Percentiles rank a stretch among this genome's conserved stretches.
These are phyloP conservation scores for Kluyveromyces dobzhanskii DNA, from an alignment of 805 yeast species.

Conservation along the genomic window DNA sequence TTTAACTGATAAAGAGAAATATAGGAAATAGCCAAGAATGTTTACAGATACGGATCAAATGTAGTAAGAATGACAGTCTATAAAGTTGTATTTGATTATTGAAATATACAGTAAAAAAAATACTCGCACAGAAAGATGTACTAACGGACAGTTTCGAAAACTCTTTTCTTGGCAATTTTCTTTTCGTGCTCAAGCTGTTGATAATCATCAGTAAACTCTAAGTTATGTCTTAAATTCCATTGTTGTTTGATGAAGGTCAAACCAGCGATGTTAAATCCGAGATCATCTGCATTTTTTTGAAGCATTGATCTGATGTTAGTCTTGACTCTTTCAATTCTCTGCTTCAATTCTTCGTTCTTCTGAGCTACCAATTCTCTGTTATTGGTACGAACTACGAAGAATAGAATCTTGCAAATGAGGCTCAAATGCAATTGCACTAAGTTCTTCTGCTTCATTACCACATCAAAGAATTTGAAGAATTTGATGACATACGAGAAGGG, in stretches of 20 bases:
- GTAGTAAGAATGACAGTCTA: no score
- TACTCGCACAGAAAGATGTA: no score
- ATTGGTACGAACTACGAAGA: constrained; percentile 64
- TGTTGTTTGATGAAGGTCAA: constrained; percentile 62
- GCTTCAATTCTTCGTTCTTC: constrained; percentile 53
- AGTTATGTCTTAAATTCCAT: constrained; percentile 71
- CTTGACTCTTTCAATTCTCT: constrained; percentile 57
- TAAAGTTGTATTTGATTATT: no score
- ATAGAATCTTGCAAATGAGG: constrained; percentile 63
- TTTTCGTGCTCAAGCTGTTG: constrained; percentile 48
- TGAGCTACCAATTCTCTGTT: constrained; percentile 71
- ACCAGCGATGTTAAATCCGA: constrained; percentile 84
- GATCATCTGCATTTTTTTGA: constrained; percentile 40
- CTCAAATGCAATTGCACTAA: constrained; percentile 47
- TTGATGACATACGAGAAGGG: constrained; percentile 79
- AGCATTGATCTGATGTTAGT: constrained; percentile 51
- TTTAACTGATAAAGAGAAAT: no score
- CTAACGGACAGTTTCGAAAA: constrained; percentile 44
- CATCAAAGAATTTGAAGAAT: constrained; percentile 62
- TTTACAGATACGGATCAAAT: no score
- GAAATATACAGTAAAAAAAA: no score
- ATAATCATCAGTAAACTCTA: constrained; percentile 62
- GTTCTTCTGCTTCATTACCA: constrained; percentile 53
- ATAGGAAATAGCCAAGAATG: no score
- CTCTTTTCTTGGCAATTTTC: constrained; percentile 60